Base-by-base conservation (phyloP, 2,329 filamentous ascomycete genomes). In the Sclerotinia subarctica region DNA sequence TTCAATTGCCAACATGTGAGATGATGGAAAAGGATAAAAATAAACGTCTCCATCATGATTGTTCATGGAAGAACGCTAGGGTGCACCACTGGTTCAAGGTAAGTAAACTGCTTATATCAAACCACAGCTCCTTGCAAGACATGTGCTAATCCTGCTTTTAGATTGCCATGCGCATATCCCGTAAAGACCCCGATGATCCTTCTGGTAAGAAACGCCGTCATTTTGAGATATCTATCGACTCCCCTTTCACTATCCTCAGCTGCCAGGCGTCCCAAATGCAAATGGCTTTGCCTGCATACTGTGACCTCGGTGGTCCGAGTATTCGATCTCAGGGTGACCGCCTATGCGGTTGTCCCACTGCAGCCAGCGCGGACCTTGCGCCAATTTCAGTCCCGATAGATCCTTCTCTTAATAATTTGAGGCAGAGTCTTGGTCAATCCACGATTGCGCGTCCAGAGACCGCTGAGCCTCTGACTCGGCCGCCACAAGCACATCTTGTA, bases 41-140 rank as follows among this genome's bases (percentile, higher is more conserved):
- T 35, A 84, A 86, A 69, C 83, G 83, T 68, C 77, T 92, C 57
- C 88, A 90, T 77, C 91, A 90, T 74, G 89, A 92, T 75, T 91
- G 89, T 3, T 90, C 88, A 7, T 91, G 90, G 77, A 85, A 88
- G 69, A 90, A 90, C 70, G 91, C 91, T 26, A 87, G 90, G 75
- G 88, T 92, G 66, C 88, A 91, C 75, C 90, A 92, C 74, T 92
- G 89, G 89, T 91, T 92, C 74, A 92, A 92, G 84, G 88, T 88
- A 81, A 69, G 11, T 47, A 21, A 2, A 35, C 35, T 56, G 5
- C 29, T 17, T 5, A 21, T 2, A 7, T 52, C 17, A 42, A 15
- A 13, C 17, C 17, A 7, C 10, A 38, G 5, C n/a, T 15, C 47
- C 17, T 58, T 53, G n/a, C 26, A 21, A 52, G 17, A n/a, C 3